Conservation (phyloP, 805 yeast genomes). For the Kodamaea restingae region DNA sequence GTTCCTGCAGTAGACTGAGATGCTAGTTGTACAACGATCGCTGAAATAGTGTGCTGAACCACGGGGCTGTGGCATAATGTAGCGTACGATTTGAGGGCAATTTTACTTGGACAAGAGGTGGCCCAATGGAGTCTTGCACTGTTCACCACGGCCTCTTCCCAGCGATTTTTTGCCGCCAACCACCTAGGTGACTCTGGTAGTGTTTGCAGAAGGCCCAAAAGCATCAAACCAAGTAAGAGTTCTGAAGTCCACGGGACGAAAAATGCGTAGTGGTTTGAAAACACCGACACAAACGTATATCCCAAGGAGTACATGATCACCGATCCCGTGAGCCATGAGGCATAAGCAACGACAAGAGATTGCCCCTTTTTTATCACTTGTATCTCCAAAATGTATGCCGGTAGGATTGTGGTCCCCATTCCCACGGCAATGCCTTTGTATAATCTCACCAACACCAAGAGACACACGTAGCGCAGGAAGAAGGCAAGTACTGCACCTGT, state of each 20-base stretch:
- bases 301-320: constrained; percentile 14
- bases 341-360: neutral
- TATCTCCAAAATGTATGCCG: constrained; percentile 31
- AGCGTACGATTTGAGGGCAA: neutral
- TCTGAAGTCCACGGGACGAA: constrained; percentile 17
- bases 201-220: constrained; percentile 17
- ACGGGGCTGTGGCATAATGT: neutral
- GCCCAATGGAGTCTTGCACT: constrained; percentile 10
- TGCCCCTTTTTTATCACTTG: constrained; percentile 3
- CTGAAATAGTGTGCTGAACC: constrained; percentile 31
- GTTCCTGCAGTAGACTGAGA: constrained; percentile 46
- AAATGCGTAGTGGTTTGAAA: constrained; percentile 13
- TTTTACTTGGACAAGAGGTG: neutral
- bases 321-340: constrained; percentile 12
- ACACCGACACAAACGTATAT: constrained; percentile 11
- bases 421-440: constrained; percentile 33
- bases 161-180: constrained; percentile 12
- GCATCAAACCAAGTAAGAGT: constrained; percentile 17
- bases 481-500: constrained; percentile 23
- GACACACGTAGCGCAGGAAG: constrained; percentile 21
- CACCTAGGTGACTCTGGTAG: constrained; percentile 33
- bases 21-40: constrained; percentile 35
- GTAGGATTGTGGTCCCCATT: constrained; percentile 25
- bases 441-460: constrained; percentile 26
- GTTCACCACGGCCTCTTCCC: constrained; percentile 22